A percentile compares a stretch with the other conserved stretches of the same genome.
Conservation (phyloP, 306 rosid species). For the Citrullus colocynthis region DNA sequence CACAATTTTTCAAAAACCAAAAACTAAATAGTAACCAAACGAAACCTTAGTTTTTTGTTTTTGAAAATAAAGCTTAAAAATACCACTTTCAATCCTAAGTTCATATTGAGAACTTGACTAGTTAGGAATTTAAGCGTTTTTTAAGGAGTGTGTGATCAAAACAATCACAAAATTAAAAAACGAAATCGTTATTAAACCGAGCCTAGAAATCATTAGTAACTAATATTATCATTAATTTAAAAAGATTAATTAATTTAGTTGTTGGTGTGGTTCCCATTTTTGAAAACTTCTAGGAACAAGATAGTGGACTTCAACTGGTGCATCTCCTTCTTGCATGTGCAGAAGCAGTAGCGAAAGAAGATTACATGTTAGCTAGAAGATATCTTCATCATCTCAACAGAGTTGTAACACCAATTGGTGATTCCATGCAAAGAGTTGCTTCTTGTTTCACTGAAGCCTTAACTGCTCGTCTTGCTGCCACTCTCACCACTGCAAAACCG, state of each 20-base stretch:
- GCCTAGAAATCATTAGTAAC: too few relatives aligned
- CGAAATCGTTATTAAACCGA: too few relatives aligned
- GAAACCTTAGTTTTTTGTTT: too few relatives aligned
- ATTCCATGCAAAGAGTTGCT: slow-evolving; percentile 87
- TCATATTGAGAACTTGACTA: too few relatives aligned
- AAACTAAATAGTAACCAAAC: too few relatives aligned
- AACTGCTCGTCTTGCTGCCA: slow-evolving; percentile 54
- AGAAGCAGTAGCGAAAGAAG: slow-evolving; percentile 82
- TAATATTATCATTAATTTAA: background rate
- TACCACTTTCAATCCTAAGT: too few relatives aligned
- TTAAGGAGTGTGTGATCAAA: too few relatives aligned
- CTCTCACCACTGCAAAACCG: slow-evolving; percentile 26
- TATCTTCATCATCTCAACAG: slow-evolving; percentile 67
- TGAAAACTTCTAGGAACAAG: slow-evolving; percentile 46
- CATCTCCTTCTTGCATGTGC: slow-evolving; percentile 93
- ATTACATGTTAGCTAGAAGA: slow-evolving; percentile 74
- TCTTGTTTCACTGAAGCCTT: slow-evolving; percentile 80
- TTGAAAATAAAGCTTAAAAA: too few relatives aligned
- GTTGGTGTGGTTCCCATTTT: background rate
- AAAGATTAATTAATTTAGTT: too few relatives aligned
- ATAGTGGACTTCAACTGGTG: slow-evolving; percentile 85
- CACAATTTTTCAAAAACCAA: too few relatives aligned
- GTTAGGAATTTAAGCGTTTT: too few relatives aligned
- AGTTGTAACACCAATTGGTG: slow-evolving; percentile 61
- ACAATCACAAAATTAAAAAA: too few relatives aligned